Evolutionary conservation across 75 land plant genomes (phyloP), one percentile per base, ranked within the genome.

Genomic region (Adiantum capillusveneris): DNA sequence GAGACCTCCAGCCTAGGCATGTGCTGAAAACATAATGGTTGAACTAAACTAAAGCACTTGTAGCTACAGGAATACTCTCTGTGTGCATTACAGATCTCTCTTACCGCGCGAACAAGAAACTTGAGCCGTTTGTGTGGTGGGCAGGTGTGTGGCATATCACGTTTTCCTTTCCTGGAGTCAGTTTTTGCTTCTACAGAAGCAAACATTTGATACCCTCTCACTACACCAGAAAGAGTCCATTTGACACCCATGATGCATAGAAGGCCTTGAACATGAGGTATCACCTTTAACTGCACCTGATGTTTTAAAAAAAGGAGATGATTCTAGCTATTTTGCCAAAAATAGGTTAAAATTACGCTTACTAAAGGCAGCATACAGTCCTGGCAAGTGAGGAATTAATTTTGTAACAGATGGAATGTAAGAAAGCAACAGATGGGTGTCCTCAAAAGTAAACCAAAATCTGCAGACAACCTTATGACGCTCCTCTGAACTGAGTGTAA

Each of bases 1-100:
- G 61, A 71, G 9, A 81, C 90, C 24, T 86, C 91, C 57, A 95
- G 72, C 66, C 79, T 90, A 27, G 99, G 96, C 68, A 86, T 57
- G 63, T 71, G 74, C 99, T 95, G 76, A 56, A 44, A 50, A 31
- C 13, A 48, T 25, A 42, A 16, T 53, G 49, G 14, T 46, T 46
- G 21, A 46, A 46, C 21, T 46, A 46, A 46, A 46, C 21, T 46
- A n/a, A 46, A 2, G 21, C 14, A n/a, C 14, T 7, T 46, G 21
- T 20, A n/a, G 17, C n/a, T n/a, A 46, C 49, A 20, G 5, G 5
- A n/a, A 2, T n/a, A n/a, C 14, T n/a, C 21, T 18, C 19, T 51
- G 11, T 11, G 11, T 24, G 53, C 53, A 11, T 51, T n/a, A 28
- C 6, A 55, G 25, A 16, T 55, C 7, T 34, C 37, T 27, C 31